phyloP scores from a whole-genome alignment of 306 rosid genomes.

The Fragaria ananassa region DNA sequence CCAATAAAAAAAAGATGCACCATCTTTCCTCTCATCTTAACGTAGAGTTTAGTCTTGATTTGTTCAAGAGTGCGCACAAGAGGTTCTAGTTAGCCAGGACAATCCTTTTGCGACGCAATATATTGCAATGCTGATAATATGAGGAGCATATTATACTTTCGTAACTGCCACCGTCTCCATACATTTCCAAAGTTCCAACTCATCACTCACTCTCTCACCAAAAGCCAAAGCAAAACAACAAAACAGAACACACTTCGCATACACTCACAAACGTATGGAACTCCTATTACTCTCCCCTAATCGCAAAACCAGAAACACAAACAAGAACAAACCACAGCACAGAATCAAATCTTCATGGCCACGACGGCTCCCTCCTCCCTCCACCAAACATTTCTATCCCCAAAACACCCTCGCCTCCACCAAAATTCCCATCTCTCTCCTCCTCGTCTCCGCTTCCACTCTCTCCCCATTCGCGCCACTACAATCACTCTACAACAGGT shows the following conservation, averaged over 20 bases:
- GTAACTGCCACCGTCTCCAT: background rate
- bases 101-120: no score
- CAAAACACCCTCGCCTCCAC: constrained; percentile 34
- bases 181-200: background rate
- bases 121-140: no score
- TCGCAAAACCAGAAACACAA: background rate
- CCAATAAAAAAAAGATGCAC: no score
- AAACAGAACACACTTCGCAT: background rate
- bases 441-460: constrained; percentile 28
- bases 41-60: no score
- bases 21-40: no score
- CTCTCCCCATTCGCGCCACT: constrained; percentile 39
- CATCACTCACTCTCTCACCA: background rate
- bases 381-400: constrained; percentile 27
- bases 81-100: background rate
- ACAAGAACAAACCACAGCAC: background rate
- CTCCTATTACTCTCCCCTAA: background rate
- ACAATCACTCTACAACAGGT: constrained; percentile 43
- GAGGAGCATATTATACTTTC: background rate
- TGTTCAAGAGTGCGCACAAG: no score
- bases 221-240: background rate
- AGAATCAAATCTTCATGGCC: constrained; percentile 38
- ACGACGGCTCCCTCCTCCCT: constrained; percentile 28
- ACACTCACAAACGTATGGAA: background rate
- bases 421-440: constrained; percentile 33